Percentiles rank a stretch among this genome's conserved stretches.
These are phyloP conservation scores for Podila clonocystis DNA, from an alignment of 192 early-diverging fungal species.

Conservation along the genomic window DNA sequence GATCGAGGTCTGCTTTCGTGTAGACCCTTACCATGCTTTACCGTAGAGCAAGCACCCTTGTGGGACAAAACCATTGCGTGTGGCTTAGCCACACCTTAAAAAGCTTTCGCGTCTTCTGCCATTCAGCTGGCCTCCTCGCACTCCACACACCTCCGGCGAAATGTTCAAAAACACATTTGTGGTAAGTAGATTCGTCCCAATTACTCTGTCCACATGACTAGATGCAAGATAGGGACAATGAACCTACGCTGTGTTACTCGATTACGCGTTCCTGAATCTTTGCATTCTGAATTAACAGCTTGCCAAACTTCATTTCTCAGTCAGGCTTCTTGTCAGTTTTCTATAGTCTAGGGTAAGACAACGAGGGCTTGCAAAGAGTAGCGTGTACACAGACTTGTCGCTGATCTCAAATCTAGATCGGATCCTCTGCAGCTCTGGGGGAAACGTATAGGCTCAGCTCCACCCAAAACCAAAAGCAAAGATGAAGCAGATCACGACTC, in stretches of 20 bases:
- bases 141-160: not conserved
- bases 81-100: too few relatives aligned
- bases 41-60: too few relatives aligned
- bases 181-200: conserved; percentile 46
- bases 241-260: too few relatives aligned
- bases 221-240: too few relatives aligned
- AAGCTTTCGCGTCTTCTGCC: too few relatives aligned
- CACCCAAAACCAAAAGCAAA: conserved; percentile 6
- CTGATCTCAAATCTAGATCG: not conserved
- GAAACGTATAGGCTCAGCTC: conserved; percentile 21
- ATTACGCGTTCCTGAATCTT: too few relatives aligned
- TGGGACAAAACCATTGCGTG: too few relatives aligned
- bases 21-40: too few relatives aligned
- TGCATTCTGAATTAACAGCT: not conserved
- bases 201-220: not conserved
- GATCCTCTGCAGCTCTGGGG: conserved; percentile 42
- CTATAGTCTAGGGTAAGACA: conserved; percentile 83
- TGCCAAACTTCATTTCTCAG: conserved; percentile 47
- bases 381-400: not conserved
- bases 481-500: conserved; percentile 3
- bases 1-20: too few relatives aligned
- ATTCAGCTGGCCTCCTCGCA: too few relatives aligned
- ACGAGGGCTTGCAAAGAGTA: not conserved
- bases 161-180: conserved; percentile 89
- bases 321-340: conserved; percentile 91